Conservation (phyloP, 345 rosid genomes). For the Physaria fendleri region DNA sequence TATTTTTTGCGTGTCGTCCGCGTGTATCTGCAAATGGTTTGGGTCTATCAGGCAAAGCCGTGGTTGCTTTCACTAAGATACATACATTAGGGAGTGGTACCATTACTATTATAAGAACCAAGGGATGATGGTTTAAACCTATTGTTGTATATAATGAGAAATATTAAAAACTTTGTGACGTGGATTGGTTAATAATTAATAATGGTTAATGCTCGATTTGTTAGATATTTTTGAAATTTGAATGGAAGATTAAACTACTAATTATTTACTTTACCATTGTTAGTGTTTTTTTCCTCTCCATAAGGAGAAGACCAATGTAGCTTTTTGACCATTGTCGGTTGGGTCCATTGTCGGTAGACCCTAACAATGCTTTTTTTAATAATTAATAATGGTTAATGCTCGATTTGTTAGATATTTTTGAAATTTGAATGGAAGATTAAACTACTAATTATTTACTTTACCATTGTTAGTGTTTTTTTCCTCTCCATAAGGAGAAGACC, state of each 20-base stretch:
- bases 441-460: neutral
- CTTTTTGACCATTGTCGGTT: no score
- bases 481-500: neutral
- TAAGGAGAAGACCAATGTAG: no score
- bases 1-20: slow-evolving; percentile 67
- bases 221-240: no score
- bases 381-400: slow-evolving; percentile 1
- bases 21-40: slow-evolving; percentile 58
- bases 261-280: no score
- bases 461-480: neutral
- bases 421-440: neutral
- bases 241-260: no score
- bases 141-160: slow-evolving; percentile 16
- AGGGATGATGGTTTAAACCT: slow-evolving; percentile 38
- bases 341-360: slow-evolving; percentile 14
- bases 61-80: slow-evolving; percentile 85
- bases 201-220: no score
- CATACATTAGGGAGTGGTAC: slow-evolving; percentile 93
- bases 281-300: no score
- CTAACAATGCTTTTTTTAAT: no score
- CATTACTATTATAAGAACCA: slow-evolving; percentile 90
- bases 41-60: slow-evolving; percentile 89
- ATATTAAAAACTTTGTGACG: no score
- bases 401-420: neutral
- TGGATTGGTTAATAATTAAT: no score